These are phyloP conservation scores for Sporothrix variecibatus DNA, from an alignment of 2,329 filamentous ascomycete genomes.

Conservation along the genomic window DNA sequence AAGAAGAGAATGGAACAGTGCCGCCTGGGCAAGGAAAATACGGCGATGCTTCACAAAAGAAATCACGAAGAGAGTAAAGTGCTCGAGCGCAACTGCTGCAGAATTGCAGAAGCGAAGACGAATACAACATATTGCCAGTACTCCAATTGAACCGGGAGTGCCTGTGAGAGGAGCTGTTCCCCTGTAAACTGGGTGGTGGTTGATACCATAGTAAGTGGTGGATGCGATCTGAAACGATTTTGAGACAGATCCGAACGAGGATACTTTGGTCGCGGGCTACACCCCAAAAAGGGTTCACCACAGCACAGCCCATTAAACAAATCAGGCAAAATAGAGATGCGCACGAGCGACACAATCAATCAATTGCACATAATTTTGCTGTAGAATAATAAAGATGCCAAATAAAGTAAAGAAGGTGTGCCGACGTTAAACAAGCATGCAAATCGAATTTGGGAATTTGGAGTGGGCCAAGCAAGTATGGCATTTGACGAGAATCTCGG, in stretches of 20 bases:
- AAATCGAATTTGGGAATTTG: neutral
- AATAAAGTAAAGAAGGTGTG: neutral
- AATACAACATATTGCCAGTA: neutral
- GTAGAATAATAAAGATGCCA: neutral
- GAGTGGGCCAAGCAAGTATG: neutral
- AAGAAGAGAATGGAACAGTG: neutral
- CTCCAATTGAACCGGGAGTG: neutral
- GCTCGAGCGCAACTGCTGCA: neutral
- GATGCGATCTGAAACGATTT: constrained; percentile 20
- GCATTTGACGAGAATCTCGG: neutral
- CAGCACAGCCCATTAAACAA: neutral
- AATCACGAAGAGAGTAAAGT: neutral
- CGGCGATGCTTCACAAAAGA: neutral
- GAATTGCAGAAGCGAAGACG: neutral
- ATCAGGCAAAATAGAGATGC: neutral
- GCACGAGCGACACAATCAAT: neutral
- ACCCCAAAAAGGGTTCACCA: neutral
- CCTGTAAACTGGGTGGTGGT: neutral
- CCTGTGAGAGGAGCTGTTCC: neutral
- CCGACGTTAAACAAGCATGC: neutral
- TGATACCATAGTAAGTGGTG: neutral
- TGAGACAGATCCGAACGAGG: constrained; percentile 23
- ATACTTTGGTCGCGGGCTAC: neutral
- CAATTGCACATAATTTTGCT: neutral
- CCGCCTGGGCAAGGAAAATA: constrained; percentile 1